These are phyloP conservation scores for Aphanomyces cochlioides DNA, from an alignment of 352 stramenopile species.

Conservation along the genomic window DNA sequence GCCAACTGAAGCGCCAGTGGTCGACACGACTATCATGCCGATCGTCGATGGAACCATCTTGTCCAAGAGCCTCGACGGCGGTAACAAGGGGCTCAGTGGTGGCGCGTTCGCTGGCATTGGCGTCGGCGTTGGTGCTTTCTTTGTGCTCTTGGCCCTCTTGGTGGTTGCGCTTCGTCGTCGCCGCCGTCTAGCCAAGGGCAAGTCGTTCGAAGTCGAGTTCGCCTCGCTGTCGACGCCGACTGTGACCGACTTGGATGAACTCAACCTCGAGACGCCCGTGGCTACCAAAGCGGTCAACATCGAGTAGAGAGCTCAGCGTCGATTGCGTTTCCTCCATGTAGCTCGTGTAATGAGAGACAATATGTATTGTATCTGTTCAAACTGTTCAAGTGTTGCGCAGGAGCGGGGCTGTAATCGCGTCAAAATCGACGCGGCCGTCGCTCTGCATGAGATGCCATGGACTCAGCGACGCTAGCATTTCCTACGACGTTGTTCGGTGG, in stretches of 20 bases:
- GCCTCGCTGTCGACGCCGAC: neutral
- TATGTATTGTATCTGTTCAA: neutral
- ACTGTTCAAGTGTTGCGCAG: neutral
- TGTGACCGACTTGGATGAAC: neutral
- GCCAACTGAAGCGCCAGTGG: neutral
- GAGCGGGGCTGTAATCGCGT: neutral
- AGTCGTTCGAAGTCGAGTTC: neutral
- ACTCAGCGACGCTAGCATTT: neutral
- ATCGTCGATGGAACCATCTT: neutral
- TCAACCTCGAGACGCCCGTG: too few relatives aligned
- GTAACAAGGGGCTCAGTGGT: too few relatives aligned
- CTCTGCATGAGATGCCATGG: conserved; percentile 10
- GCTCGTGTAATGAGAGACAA: neutral
- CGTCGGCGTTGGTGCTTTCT: too few relatives aligned
- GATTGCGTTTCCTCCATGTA: neutral
- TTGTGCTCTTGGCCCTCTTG: too few relatives aligned
- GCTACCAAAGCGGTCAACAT: too few relatives aligned
- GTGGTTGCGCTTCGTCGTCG: too few relatives aligned
- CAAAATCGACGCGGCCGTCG: neutral
- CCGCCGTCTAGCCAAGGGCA: too few relatives aligned
- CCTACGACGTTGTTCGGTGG: neutral
- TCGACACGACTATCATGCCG: neutral
- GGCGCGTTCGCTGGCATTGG: too few relatives aligned
- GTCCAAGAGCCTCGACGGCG: too few relatives aligned
- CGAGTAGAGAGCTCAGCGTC: too few relatives aligned